Percentiles rank a stretch among this genome's conserved stretches.
Evolutionary conservation across 441 rosid species (phyloP).

Genomic region (Erodium trifolium): DNA sequence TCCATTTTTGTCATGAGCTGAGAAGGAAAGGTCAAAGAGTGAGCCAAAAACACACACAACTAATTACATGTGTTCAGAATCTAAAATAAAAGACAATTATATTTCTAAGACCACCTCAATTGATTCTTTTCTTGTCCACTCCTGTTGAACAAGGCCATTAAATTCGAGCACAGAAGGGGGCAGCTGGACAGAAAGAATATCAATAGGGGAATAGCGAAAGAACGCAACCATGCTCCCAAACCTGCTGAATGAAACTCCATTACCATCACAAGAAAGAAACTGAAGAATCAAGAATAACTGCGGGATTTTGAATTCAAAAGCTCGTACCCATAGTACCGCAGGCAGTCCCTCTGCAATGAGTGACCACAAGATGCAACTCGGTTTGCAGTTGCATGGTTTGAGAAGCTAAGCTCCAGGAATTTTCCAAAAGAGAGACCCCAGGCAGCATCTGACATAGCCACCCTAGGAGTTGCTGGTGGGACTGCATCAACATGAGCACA

Average conservation of each 20-base stretch:
- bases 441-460: constrained; percentile 98
- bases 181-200: constrained; percentile 78
- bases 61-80: constrained; percentile 10
- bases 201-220: constrained; percentile 89
- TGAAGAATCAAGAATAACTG: neutral
- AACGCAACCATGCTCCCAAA: constrained; percentile 95
- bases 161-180: constrained; percentile 81
- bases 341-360: constrained; percentile 97
- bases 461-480: constrained; percentile 91
- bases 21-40: constrained; percentile 7
- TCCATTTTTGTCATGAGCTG: constrained; percentile 68
- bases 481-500: constrained; percentile 72
- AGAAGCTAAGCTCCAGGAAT: constrained; percentile 97
- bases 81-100: neutral
- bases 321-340: constrained; percentile 94
- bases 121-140: constrained; percentile 76
- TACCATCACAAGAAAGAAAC: constrained; percentile 20
- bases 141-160: constrained; percentile 48
- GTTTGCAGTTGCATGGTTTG: constrained; percentile 99
- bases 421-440: constrained; percentile 99
- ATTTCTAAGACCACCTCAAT: constrained; percentile 46
- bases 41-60: constrained; percentile 6
- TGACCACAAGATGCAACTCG: constrained; percentile 98
- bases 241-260: constrained; percentile 37
- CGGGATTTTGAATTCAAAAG: neutral